Evolutionary conservation across 306 rosid genomes (phyloP), one percentile per base, ranked within the genome.

Genomic region (Prunus mume): DNA sequence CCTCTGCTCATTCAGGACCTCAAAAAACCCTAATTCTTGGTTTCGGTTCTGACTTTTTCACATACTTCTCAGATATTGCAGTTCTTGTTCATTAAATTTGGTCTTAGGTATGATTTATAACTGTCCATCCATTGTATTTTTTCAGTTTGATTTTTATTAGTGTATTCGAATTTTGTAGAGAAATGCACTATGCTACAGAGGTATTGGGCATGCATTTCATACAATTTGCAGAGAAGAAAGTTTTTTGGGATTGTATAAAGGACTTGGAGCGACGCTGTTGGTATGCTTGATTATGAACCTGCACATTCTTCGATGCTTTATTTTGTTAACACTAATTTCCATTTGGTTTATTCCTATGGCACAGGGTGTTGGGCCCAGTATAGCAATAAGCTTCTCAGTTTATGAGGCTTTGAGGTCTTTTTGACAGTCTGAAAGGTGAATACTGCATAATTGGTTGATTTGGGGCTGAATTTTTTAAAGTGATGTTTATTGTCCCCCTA

Each of bases 281-380:
- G 97, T 90, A 89, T 75, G 86, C 63, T 56, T 76, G 72, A 63
- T 18, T 12, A 9, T 41, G 65, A 12, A n/a, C 56, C 17, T 25
- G 14, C 67, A 24, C 24, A 66, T 63, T 68, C 24, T 68, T 38
- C 25, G 38, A 60, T 68, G 24, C 22, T 55, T 45, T 46, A 43
- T n/a, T 43, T 38, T 69, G 22, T 61, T 61, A 5, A 68, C 67
- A 62, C 34, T 57, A 68, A 49, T 51, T 52, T 15, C 50, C 49
- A 14, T 17, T 30, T 76, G 61, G 61, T 75, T 69, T 50, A 70
- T 25, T 55, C 73, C 19, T 60, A 50, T 79, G 80, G 38, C 47
- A 78, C 89, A 89, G 98, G 98, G 93, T 84, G 98, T 93, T 78
- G 98, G 96, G 67, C 98, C 98, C 14, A 87, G 91, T 80, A 77